These are phyloP conservation scores for Ambrosia artemisiifolia DNA, from an alignment of 129 eudicot genomes.

Conservation along the genomic window DNA sequence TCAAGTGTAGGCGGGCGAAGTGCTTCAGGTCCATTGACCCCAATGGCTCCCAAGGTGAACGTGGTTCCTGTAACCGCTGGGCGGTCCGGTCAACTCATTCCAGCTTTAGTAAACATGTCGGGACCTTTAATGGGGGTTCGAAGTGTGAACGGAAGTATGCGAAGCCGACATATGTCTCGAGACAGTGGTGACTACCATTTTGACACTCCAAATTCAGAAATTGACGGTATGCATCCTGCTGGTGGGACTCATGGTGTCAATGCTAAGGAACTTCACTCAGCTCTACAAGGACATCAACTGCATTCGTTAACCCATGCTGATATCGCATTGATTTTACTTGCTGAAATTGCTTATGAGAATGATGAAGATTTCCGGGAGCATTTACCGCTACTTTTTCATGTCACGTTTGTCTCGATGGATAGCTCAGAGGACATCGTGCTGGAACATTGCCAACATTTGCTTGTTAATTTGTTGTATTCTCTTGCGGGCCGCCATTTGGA, in stretches of 20 bases:
- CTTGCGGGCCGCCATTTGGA: constrained; percentile 99
- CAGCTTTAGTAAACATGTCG: constrained; percentile 91
- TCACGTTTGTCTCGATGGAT: constrained; percentile 97
- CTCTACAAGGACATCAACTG: constrained; percentile 95
- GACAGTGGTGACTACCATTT: constrained; percentile 95
- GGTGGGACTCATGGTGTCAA: constrained; percentile 66
- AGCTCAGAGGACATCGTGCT: constrained; percentile 95
- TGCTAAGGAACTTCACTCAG: constrained; percentile 98
- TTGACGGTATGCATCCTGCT: constrained; percentile 74
- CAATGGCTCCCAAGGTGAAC: constrained; percentile 91
- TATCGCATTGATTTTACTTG: constrained; percentile 84
- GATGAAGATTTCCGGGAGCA: constrained; percentile 96
- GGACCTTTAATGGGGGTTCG: constrained; percentile 95
- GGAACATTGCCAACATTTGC: constrained; percentile 97
- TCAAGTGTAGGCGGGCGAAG: constrained; percentile 89
- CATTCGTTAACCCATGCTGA: constrained; percentile 93
- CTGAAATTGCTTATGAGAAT: constrained; percentile 95
- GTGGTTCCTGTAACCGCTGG: constrained; percentile 84
- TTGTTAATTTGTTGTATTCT: constrained; percentile 90
- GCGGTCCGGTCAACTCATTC: constrained; percentile 95
- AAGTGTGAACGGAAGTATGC: constrained; percentile 90
- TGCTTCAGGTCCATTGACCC: constrained; percentile 92
- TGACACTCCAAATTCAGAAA: constrained; percentile 97
- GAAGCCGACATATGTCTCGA: constrained; percentile 95
- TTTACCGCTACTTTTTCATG: constrained; percentile 90